phyloP scores from a whole-genome alignment of 2,329 filamentous ascomycete genomes.

The Lasiodiplodia gonubiensis region DNA sequence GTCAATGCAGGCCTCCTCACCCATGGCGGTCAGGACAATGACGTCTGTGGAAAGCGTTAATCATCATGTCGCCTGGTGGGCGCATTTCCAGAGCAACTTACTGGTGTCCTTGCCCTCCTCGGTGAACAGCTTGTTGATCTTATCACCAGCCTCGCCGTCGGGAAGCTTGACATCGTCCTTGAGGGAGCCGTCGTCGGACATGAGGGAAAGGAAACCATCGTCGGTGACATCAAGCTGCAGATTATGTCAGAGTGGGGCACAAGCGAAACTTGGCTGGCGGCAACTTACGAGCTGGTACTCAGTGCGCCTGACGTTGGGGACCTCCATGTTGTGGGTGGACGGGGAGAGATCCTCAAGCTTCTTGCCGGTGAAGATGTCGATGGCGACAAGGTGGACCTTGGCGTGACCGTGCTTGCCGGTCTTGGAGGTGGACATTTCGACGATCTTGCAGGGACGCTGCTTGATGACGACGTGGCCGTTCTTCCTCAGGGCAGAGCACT shows the following conservation, averaged over 20 bases:
- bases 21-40: slow-evolving; percentile 93
- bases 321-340: slow-evolving; percentile 97
- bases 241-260: slow-evolving; percentile 33
- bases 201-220: slow-evolving; percentile 92
- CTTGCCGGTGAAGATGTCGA: slow-evolving; percentile 99
- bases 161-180: slow-evolving; percentile 97
- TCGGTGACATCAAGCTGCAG: slow-evolving; percentile 88
- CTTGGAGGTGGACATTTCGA: slow-evolving; percentile 99
- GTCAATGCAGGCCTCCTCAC: slow-evolving; percentile 89
- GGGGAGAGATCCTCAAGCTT: slow-evolving; percentile 99
- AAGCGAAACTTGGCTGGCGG: slow-evolving; percentile 16
- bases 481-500: slow-evolving; percentile 99
- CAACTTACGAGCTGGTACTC: slow-evolving; percentile 92
- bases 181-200: slow-evolving; percentile 81
- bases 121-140: slow-evolving; percentile 80
- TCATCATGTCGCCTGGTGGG: slow-evolving; percentile 4
- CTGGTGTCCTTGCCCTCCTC: slow-evolving; percentile 90
- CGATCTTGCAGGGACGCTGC: slow-evolving; percentile 99
- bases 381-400: slow-evolving; percentile 97
- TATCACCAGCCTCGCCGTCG: slow-evolving; percentile 85
- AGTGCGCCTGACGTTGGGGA: slow-evolving; percentile 87
- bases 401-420: slow-evolving; percentile 99
- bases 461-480: slow-evolving; percentile 99
- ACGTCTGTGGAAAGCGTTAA: slow-evolving; percentile 68
- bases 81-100: slow-evolving; percentile 60